Conservation (phyloP, 2,329 filamentous ascomycete species). For the Neopestalotiopsis rosae region DNA sequence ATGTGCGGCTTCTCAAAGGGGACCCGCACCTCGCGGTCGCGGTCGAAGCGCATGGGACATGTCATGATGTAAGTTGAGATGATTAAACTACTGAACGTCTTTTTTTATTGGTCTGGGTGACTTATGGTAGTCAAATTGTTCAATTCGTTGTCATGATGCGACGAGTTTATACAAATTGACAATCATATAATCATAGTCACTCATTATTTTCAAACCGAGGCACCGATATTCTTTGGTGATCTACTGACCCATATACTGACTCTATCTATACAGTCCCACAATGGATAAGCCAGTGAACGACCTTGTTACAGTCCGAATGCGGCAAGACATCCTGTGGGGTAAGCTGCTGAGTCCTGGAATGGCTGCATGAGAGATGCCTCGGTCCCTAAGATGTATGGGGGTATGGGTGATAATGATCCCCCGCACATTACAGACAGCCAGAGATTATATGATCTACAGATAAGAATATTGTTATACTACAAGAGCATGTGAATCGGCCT, state of each 20-base stretch:
- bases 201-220: not conserved
- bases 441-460: not conserved
- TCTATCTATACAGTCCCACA: not conserved
- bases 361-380: not conserved
- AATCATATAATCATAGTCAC: not conserved
- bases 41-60: not conserved
- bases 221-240: not conserved
- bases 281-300: not conserved
- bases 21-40: not conserved
- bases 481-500: no score
- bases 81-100: not conserved
- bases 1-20: conserved; percentile 20
- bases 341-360: not conserved
- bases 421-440: not conserved
- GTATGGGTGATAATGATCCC: not conserved
- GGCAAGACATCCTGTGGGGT: not conserved
- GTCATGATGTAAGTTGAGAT: not conserved
- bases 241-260: not conserved
- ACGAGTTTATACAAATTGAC: not conserved
- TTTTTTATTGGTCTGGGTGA: not conserved
- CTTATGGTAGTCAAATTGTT: no score
- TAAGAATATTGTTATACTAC: not conserved
- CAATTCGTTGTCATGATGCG: no score
- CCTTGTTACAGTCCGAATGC: not conserved
- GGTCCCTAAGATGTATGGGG: not conserved